Percentiles rank a stretch among this genome's conserved stretches.
phyloP scores from a whole-genome alignment of 2,329 filamentous ascomycete species.

The Botryosphaeria dothidea region DNA sequence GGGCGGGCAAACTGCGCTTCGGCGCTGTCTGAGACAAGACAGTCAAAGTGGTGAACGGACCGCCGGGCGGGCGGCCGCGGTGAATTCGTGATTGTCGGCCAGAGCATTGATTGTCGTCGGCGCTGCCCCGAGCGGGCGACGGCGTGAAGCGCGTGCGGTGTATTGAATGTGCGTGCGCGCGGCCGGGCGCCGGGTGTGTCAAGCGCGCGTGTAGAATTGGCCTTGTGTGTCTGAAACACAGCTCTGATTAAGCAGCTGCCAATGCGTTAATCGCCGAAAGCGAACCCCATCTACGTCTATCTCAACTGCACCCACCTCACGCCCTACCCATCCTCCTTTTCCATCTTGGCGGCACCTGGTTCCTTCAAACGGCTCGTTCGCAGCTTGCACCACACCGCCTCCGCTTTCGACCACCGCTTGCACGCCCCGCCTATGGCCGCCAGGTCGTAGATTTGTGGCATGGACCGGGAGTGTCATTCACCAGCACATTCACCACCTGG shows the following conservation, averaged over 20 bases:
- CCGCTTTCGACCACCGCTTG: conserved; percentile 27
- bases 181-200: background rate
- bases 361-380: background rate
- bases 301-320: conserved; percentile 6
- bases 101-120: background rate
- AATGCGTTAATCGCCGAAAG: conserved; percentile 15
- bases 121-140: background rate
- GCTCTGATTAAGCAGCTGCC: conserved; percentile 13
- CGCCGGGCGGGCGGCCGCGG: background rate
- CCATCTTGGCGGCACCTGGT: conserved; percentile 2
- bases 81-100: background rate
- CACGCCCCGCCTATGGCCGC: conserved; percentile 41
- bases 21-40: background rate
- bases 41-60: background rate
- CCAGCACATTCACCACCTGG: conserved; percentile 19
- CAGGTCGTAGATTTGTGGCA: conserved; percentile 27
- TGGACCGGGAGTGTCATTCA: conserved; percentile 30
- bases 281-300: conserved; percentile 18
- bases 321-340: conserved; percentile 18
- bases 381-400: conserved; percentile 12
- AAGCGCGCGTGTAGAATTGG: conserved; percentile 4
- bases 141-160: background rate
- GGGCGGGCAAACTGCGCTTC: background rate
- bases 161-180: background rate
- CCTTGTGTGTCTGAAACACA: background rate